Evolutionary conservation across 148 eudicot genomes (phyloP).

Genomic region (Drosera capensis): DNA sequence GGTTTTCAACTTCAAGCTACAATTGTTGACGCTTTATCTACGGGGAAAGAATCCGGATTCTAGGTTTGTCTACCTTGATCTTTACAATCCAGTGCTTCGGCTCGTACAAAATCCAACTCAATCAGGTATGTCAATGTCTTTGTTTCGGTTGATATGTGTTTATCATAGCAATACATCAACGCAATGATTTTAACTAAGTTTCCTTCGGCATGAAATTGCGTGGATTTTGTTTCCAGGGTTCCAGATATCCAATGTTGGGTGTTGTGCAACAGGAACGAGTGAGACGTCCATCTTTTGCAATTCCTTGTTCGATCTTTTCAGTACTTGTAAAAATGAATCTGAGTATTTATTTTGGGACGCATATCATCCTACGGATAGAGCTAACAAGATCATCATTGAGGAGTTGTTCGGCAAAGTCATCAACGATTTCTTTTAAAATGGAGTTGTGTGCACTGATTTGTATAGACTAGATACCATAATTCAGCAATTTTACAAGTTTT

Average conservation of each 20-base stretch:
- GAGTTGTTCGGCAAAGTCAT: too few species aligned
- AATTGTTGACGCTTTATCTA: slow-evolving; percentile 11
- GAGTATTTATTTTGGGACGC: slow-evolving; percentile 57
- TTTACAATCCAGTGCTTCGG: slow-evolving; percentile 29
- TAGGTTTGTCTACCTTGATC: slow-evolving; percentile 36
- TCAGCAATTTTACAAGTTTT: too few species aligned
- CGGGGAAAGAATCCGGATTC: slow-evolving; percentile 14
- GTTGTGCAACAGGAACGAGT: slow-evolving; percentile 52
- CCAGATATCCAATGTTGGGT: slow-evolving; percentile 35
- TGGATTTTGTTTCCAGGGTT: slow-evolving; percentile 30
- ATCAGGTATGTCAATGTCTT: slow-evolving; percentile 25
- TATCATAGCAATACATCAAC: neutral
- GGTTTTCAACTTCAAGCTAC: slow-evolving; percentile 33
- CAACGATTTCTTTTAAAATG: too few species aligned
- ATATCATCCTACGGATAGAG: slow-evolving; percentile 46
- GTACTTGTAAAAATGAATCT: slow-evolving; percentile 19
- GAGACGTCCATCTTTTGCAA: slow-evolving; percentile 44
- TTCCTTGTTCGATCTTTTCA: slow-evolving; percentile 10
- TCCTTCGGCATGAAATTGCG: too few species aligned
- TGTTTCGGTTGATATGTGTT: neutral
- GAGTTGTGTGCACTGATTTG: too few species aligned
- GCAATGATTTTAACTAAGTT: neutral
- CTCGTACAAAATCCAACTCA: slow-evolving; percentile 26
- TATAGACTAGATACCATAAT: too few species aligned
- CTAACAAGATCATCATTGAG: too few species aligned